Percentiles rank a stretch among this genome's conserved stretches.
Evolutionary conservation across 345 rosid species (phyloP).

Genomic region (Clarkia xantiana): DNA sequence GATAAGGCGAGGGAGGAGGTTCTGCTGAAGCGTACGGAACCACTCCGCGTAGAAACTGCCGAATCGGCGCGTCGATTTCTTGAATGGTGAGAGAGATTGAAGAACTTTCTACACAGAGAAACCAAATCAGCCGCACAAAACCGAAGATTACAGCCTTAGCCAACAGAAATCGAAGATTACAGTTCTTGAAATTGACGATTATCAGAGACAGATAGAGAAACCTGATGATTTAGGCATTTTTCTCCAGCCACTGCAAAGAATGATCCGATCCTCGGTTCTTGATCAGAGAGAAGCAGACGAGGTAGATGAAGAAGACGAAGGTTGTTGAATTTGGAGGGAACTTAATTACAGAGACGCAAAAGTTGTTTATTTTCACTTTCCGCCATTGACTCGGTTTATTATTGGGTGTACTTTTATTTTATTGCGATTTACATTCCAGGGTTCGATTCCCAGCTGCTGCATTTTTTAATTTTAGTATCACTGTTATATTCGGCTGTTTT

Average conservation of each 20-base stretch:
- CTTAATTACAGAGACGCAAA: too few species aligned
- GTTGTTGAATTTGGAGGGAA: background rate
- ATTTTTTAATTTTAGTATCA: too few species aligned
- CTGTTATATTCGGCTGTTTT: too few species aligned
- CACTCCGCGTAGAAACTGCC: constrained; percentile 47
- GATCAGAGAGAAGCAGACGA: constrained; percentile 1
- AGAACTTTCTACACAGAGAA: background rate
- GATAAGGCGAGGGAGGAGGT: constrained; percentile 60
- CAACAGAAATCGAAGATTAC: too few species aligned
- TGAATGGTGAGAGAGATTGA: constrained; percentile 24
- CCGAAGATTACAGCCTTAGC: too few species aligned
- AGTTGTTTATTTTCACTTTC: too few species aligned
- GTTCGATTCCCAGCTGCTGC: constrained; percentile 59
- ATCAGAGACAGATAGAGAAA: background rate
- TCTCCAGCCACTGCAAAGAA: background rate
- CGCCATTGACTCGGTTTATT: too few species aligned
- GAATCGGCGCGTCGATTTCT: constrained; percentile 41
- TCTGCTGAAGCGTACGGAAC: constrained; percentile 38
- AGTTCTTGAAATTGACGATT: background rate
- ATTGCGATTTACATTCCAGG: constrained; percentile 63
- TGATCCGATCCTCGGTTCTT: background rate
- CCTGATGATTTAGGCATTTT: constrained; percentile 10
- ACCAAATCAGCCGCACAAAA: background rate
- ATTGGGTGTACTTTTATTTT: too few species aligned
- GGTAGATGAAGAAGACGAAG: background rate